Evolutionary conservation across 78 protist genomes (phyloP).

Genomic region (Polysphondylium violaceum): DNA sequence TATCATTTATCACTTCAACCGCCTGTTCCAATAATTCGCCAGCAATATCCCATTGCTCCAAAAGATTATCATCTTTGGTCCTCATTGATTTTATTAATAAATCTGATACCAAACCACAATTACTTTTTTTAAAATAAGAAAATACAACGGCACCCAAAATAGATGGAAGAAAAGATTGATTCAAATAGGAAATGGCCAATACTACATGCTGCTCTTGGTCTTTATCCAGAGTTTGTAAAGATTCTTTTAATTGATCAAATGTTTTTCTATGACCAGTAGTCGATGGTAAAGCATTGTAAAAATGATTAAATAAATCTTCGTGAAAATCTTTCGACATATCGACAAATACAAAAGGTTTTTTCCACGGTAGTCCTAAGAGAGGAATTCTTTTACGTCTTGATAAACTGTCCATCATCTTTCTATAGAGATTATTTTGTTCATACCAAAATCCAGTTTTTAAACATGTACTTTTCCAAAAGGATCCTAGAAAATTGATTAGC

Average conservation of each 20-base stretch:
- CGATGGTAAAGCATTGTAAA: conserved; percentile 4
- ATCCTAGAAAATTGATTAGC: not conserved
- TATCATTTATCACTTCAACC: conserved; percentile 22
- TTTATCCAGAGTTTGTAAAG: not conserved
- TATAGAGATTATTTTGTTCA: not conserved
- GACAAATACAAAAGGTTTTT: not conserved
- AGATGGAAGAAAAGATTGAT: not conserved
- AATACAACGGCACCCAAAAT: conserved; percentile 38
- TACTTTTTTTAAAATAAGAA: conserved; percentile 16
- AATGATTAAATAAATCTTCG: conserved; percentile 16
- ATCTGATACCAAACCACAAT: conserved; percentile 37
- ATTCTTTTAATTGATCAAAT: not conserved
- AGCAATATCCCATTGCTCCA: conserved; percentile 20
- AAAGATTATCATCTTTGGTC: not conserved
- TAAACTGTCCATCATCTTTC: conserved; percentile 11
- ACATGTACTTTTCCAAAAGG: conserved; percentile 15
- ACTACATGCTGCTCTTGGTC: conserved; percentile 1
- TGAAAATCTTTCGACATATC: conserved; percentile 30
- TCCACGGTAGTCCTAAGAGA: not conserved
- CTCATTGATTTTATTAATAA: not conserved
- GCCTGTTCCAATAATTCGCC: conserved; percentile 19
- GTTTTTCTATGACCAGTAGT: not conserved
- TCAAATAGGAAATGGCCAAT: not conserved
- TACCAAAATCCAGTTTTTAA: not conserved
- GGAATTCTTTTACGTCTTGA: conserved; percentile 23